phyloP scores from a whole-genome alignment of 2,329 filamentous ascomycete genomes.

The Zymoseptoria tritici region DNA sequence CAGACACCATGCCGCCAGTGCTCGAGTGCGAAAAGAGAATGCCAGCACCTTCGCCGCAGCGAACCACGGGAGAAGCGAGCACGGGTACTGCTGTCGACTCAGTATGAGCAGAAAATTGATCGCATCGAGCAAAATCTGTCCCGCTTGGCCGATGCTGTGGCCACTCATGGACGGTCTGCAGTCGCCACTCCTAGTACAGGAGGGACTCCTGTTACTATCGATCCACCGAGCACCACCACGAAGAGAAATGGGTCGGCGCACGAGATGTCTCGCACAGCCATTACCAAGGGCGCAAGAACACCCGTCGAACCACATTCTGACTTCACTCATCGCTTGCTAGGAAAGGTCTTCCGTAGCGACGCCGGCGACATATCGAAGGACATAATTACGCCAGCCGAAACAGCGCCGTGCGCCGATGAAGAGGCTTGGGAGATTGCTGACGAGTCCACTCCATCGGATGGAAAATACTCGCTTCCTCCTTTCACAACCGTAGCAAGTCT shows the following conservation, averaged over 20 bases:
- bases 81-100: neutral
- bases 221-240: neutral
- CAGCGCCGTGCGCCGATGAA: neutral
- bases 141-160: neutral
- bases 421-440: neutral
- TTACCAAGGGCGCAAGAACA: neutral
- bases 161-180: neutral
- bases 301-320: neutral
- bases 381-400: neutral
- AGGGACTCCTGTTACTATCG: neutral
- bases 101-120: neutral
- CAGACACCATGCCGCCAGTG: neutral
- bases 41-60: neutral
- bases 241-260: neutral
- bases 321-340: neutral
- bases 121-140: neutral
- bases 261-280: neutral
- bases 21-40: neutral
- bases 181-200: neutral
- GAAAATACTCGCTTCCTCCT: neutral
- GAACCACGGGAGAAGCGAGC: neutral
- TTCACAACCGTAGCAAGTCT: neutral
- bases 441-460: neutral
- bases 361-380: neutral
- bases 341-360: neutral